Conservation (phyloP, 2,329 filamentous ascomycete genomes). For the Fusarium keratoplasticum region DNA sequence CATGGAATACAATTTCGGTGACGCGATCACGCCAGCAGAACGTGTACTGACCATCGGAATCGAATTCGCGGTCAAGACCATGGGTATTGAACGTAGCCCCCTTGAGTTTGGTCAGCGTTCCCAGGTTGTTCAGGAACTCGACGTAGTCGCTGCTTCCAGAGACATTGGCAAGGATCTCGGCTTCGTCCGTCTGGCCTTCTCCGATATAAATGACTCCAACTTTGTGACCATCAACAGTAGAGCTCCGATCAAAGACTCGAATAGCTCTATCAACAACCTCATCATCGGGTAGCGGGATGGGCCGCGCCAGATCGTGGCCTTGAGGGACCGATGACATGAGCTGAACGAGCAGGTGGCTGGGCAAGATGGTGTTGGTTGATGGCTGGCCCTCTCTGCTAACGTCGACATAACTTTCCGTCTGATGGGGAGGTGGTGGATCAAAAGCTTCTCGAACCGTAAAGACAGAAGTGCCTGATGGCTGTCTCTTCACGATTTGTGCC, state of each 20-base stretch:
- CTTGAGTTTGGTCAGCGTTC: constrained; percentile 83
- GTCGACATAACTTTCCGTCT: constrained; percentile 61
- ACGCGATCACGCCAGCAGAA: constrained; percentile 96
- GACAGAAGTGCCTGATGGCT: constrained; percentile 75
- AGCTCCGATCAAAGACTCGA: constrained; percentile 83
- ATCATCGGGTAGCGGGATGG: constrained; percentile 78
- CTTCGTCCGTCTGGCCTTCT: constrained; percentile 84
- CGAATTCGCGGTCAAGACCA: constrained; percentile 82
- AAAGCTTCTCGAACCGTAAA: constrained; percentile 72
- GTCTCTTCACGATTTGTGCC: constrained; percentile 77
- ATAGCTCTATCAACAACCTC: constrained; percentile 81
- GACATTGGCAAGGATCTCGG: constrained; percentile 87
- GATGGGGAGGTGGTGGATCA: constrained; percentile 67
- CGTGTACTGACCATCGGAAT: constrained; percentile 86
- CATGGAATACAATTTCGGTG: constrained; percentile 94
- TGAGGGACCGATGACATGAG: constrained; percentile 73
- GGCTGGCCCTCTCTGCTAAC: constrained; percentile 62
- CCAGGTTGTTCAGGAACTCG: constrained; percentile 84
- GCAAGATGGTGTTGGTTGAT: constrained; percentile 72
- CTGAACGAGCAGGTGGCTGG: constrained; percentile 79
- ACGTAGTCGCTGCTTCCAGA: constrained; percentile 90
- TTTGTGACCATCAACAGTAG: constrained; percentile 94
- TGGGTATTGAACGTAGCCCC: constrained; percentile 92
- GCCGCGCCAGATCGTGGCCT: constrained; percentile 69
- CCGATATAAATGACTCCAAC: constrained; percentile 95